Conservation (phyloP, 2,329 filamentous ascomycete genomes). For the Penicillium psychrosexuale region DNA sequence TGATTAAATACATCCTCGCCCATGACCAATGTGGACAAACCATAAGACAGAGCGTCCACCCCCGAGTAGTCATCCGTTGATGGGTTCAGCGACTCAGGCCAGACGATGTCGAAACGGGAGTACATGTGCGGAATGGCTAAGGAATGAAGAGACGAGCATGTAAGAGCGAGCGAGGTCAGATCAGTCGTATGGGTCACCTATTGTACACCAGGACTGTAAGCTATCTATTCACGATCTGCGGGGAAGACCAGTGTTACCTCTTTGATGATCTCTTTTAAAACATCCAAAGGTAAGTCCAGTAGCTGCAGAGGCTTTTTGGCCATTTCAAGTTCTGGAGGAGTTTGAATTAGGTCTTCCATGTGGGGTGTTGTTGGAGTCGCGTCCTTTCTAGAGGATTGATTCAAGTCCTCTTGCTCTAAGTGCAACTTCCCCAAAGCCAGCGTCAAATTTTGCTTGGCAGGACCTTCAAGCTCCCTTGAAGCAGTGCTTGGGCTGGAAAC, state of each 20-base stretch:
- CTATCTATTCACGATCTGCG: neutral
- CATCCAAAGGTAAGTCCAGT: constrained; percentile 73
- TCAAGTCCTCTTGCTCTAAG: constrained; percentile 9
- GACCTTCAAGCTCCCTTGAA: constrained; percentile 16
- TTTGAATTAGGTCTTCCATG: constrained; percentile 4
- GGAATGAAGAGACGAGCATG: constrained; percentile 72
- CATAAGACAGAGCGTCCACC: constrained; percentile 80
- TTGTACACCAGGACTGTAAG: constrained; percentile 9
- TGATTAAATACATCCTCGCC: constrained; percentile 62
- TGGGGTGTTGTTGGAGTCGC: constrained; percentile 11
- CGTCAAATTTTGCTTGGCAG: constrained; percentile 6
- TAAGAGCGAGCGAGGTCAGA: constrained; percentile 71
- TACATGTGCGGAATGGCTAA: constrained; percentile 77
- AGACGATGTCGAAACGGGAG: constrained; percentile 81
- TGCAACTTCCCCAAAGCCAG: constrained; percentile 11
- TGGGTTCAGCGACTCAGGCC: constrained; percentile 66
- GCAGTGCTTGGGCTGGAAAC: constrained; percentile 28
- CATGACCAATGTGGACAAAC: constrained; percentile 74
- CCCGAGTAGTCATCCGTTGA: constrained; percentile 65
- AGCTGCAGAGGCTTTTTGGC: constrained; percentile 58
- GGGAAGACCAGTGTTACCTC: constrained; percentile 53
- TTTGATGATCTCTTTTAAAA: constrained; percentile 74
- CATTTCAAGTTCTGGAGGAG: neutral
- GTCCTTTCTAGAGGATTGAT: constrained; percentile 8
- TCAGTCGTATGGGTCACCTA: constrained; percentile 80